Percentiles rank a stretch among this genome's conserved stretches.
phyloP scores from a whole-genome alignment of 2,329 filamentous ascomycete species.

The Penicillium sp. region DNA sequence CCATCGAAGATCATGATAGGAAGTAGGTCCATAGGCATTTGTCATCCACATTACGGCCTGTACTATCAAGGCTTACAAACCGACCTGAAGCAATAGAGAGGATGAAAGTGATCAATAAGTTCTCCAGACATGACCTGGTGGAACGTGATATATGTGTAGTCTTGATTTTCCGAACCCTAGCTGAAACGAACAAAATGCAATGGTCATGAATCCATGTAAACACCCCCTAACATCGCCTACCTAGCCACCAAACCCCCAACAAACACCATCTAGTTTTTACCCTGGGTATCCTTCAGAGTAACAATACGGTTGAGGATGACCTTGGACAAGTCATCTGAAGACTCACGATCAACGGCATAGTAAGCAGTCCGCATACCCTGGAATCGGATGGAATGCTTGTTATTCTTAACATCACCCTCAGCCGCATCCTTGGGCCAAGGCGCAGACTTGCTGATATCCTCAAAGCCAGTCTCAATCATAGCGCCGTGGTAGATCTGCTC shows the following conservation, averaged over 20 bases:
- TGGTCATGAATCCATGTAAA: constrained; percentile 18
- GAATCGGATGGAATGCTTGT: constrained; percentile 77
- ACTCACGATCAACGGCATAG: constrained; percentile 67
- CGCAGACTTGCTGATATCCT: constrained; percentile 68
- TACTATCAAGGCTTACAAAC: background rate
- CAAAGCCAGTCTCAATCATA: constrained; percentile 77
- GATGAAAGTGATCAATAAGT: background rate
- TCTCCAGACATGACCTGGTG: background rate
- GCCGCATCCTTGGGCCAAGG: constrained; percentile 75
- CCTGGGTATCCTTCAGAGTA: constrained; percentile 69
- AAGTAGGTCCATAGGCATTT: no score
- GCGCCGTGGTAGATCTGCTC: constrained; percentile 77
- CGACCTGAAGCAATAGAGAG: background rate
- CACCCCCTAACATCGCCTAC: constrained; percentile 3
- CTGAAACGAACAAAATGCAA: constrained; percentile 11
- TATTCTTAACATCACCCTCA: constrained; percentile 43
- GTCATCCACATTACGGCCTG: background rate
- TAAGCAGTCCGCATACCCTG: constrained; percentile 81
- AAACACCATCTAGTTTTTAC: constrained; percentile 22
- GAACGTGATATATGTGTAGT: background rate
- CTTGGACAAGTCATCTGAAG: constrained; percentile 62
- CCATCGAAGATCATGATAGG: no score
- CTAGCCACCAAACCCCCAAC: background rate
- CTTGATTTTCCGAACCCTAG: background rate
- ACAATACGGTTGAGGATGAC: constrained; percentile 90